A percentile compares a stretch with the other conserved stretches of the same genome.
Evolutionary conservation across 2,329 filamentous ascomycete species (phyloP).

Genomic region (Ophiostoma himal-ulmi): DNA sequence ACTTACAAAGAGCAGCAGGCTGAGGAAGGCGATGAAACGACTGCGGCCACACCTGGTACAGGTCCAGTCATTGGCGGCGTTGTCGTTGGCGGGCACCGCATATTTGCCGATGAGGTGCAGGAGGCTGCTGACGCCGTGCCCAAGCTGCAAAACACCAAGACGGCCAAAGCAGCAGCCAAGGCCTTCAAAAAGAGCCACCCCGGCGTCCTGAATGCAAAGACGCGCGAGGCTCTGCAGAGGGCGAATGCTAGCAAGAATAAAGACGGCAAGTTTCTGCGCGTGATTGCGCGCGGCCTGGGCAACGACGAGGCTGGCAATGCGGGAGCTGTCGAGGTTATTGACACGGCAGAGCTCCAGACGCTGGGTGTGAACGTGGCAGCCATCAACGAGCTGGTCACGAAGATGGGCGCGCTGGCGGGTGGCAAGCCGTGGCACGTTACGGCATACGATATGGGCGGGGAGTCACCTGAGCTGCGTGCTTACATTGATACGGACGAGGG

Average conservation of each 20-base stretch:
- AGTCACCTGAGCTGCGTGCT: background rate
- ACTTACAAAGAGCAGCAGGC: slow-evolving; percentile 28
- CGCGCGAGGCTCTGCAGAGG: slow-evolving; percentile 24
- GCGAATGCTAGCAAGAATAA: background rate
- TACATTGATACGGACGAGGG: slow-evolving; percentile 8
- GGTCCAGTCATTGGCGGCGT: slow-evolving; percentile 47
- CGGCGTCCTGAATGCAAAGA: background rate
- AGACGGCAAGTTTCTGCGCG: slow-evolving; percentile 31
- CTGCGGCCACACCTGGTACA: slow-evolving; percentile 16
- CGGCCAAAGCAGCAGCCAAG: slow-evolving; percentile 10
- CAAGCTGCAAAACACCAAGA: slow-evolving; percentile 13
- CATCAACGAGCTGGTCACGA: slow-evolving; percentile 43
- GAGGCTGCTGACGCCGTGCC: slow-evolving; percentile 1
- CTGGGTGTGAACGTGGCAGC: slow-evolving; percentile 63
- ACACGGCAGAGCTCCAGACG: slow-evolving; percentile 62
- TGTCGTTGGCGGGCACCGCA: slow-evolving; percentile 45
- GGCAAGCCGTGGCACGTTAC: slow-evolving; percentile 7
- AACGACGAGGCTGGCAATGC: slow-evolving; percentile 54
- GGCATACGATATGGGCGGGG: background rate
- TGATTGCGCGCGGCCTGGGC: slow-evolving; percentile 42
- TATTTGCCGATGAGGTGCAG: slow-evolving; percentile 19
- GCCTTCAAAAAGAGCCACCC: background rate
- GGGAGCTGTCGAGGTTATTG: slow-evolving; percentile 47
- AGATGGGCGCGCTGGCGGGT: background rate
- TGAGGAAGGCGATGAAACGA: slow-evolving; percentile 14